Conservation (phyloP, 306 rosid genomes). For the Malus domestica region DNA sequence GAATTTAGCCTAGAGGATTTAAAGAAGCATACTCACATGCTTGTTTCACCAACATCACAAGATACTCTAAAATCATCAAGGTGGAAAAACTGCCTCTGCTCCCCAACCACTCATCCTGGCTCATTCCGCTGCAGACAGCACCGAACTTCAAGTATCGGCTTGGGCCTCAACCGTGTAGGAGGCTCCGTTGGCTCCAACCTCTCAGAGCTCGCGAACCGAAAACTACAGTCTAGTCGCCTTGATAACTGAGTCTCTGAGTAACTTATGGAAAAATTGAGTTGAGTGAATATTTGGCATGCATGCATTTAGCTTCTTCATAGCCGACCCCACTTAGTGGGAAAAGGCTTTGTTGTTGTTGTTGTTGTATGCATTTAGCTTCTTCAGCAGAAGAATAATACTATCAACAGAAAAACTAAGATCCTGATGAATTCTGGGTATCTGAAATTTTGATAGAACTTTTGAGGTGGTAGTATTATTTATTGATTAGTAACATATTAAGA, state of each 20-base stretch:
- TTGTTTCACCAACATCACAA: conserved; percentile 36
- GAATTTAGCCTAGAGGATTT: conserved; percentile 24
- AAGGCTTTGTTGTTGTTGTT: too few relatives aligned
- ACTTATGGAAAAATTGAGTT: not conserved
- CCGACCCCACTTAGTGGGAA: too few relatives aligned
- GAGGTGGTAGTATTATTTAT: not conserved
- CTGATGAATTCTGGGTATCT: not conserved
- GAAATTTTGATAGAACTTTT: not conserved
- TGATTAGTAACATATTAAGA: not conserved
- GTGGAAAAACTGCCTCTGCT: conserved; percentile 62
- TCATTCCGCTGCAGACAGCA: conserved; percentile 75
- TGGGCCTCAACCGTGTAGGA: conserved; percentile 22
- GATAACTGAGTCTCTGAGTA: conserved; percentile 24
- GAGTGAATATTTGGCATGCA: not conserved
- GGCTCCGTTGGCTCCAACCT: conserved; percentile 56
- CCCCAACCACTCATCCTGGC: conserved; percentile 79
- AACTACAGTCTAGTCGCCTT: conserved; percentile 5
- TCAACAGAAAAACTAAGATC: not conserved
- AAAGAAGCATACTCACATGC: conserved; percentile 29
- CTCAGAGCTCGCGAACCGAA: conserved; percentile 18
- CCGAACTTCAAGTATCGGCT: conserved; percentile 5
- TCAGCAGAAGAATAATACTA: not conserved
- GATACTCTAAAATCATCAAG: conserved; percentile 19
- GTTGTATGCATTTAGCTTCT: not conserved
- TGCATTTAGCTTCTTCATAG: not conserved